These are phyloP conservation scores for Xylaria multiplex DNA, from an alignment of 2,329 filamentous ascomycete species.

Conservation along the genomic window DNA sequence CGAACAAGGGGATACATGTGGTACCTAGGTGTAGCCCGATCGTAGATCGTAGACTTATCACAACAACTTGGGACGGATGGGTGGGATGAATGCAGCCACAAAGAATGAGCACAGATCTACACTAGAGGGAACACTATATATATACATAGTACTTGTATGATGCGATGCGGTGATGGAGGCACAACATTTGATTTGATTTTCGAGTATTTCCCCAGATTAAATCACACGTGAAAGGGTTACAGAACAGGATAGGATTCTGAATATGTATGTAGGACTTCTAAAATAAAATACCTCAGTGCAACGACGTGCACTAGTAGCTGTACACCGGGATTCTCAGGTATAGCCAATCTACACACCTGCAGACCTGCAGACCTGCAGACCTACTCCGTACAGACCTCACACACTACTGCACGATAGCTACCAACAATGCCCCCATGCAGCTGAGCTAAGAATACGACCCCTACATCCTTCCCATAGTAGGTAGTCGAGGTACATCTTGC, in stretches of 20 bases:
- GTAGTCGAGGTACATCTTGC: not conserved
- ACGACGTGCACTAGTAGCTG: not conserved
- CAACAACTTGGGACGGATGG: not conserved
- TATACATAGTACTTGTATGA: too few species aligned
- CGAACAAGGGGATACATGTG: not conserved
- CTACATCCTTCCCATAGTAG: not conserved
- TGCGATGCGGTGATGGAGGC: too few species aligned
- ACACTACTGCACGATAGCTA: not conserved
- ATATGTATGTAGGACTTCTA: not conserved
- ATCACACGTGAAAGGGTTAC: too few species aligned
- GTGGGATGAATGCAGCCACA: not conserved
- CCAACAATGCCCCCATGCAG: conserved; percentile 14
- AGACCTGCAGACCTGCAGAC: too few species aligned
- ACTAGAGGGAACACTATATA: too few species aligned
- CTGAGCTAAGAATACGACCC: conserved; percentile 27
- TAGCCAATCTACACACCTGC: too few species aligned
- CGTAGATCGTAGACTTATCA: not conserved
- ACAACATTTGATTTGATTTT: not conserved
- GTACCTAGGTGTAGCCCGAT: not conserved
- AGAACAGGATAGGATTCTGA: too few species aligned
- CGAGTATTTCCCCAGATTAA: too few species aligned
- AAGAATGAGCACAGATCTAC: too few species aligned
- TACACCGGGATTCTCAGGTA: too few species aligned
- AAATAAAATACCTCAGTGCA: conserved; percentile 14
- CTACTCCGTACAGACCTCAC: too few species aligned